phyloP scores from a whole-genome alignment of 106 monocot genomes.

The Phalaenopsis equestris region DNA sequence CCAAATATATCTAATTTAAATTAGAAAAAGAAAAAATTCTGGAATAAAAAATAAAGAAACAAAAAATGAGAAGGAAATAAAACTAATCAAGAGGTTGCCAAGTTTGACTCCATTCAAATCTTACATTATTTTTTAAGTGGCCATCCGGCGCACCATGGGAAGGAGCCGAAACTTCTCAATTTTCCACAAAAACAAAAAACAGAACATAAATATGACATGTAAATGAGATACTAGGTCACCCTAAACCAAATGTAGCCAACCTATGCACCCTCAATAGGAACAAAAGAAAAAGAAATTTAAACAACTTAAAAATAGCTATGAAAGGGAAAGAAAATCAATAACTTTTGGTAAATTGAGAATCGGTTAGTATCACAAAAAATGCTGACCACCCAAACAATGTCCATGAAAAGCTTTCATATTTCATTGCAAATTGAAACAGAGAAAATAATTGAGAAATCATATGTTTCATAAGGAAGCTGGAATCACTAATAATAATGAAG shows the following conservation, averaged over 20 bases:
- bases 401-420: neutral
- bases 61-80: too few relatives aligned
- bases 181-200: neutral
- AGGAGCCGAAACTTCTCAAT: too few relatives aligned
- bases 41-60: too few relatives aligned
- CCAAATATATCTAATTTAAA: too few relatives aligned
- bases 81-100: too few relatives aligned
- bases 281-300: neutral
- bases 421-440: neutral
- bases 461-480: neutral
- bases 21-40: too few relatives aligned
- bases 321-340: neutral
- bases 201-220: neutral
- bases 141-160: too few relatives aligned
- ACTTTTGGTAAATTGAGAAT: neutral
- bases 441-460: neutral
- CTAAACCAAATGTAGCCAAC: neutral
- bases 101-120: too few relatives aligned
- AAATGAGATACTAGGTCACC: neutral
- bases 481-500: neutral
- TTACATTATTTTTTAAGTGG: too few relatives aligned
- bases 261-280: neutral
- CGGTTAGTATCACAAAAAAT: neutral
- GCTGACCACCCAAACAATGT: neutral
- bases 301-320: neutral